Percentiles rank a stretch among this genome's conserved stretches.
Evolutionary conservation across 257 asterid genomes (phyloP).

Genomic region (Anisodus tanguticus): DNA sequence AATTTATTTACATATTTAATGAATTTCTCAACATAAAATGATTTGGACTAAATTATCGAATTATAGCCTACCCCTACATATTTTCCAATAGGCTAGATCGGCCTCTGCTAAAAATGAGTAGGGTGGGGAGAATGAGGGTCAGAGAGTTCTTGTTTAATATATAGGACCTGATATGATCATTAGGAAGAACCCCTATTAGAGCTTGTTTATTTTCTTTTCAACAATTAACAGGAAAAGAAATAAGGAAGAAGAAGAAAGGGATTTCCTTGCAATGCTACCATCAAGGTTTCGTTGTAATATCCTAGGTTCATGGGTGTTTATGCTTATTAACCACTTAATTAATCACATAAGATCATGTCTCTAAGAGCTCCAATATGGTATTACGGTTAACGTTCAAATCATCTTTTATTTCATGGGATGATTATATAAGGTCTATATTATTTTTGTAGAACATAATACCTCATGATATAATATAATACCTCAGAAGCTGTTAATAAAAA

Average conservation of each 20-base stretch:
- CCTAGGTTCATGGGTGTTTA: neutral
- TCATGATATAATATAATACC: neutral
- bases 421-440: neutral
- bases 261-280: neutral
- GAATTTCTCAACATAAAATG: neutral
- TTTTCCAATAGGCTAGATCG: neutral
- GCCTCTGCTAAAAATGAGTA: neutral
- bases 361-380: neutral
- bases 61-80: neutral
- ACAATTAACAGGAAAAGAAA: neutral
- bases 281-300: too few species aligned
- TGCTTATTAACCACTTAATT: neutral
- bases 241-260: neutral
- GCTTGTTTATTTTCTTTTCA: neutral
- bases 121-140: neutral
- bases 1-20: neutral
- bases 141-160: neutral
- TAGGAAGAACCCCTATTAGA: neutral
- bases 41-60: neutral
- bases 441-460: neutral
- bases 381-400: neutral
- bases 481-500: neutral
- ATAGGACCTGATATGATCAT: neutral
- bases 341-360: slow-evolving; percentile 1
- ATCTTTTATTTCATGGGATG: neutral